phyloP scores from a whole-genome alignment of 306 rosid genomes.

The Fragaria ananassa region DNA sequence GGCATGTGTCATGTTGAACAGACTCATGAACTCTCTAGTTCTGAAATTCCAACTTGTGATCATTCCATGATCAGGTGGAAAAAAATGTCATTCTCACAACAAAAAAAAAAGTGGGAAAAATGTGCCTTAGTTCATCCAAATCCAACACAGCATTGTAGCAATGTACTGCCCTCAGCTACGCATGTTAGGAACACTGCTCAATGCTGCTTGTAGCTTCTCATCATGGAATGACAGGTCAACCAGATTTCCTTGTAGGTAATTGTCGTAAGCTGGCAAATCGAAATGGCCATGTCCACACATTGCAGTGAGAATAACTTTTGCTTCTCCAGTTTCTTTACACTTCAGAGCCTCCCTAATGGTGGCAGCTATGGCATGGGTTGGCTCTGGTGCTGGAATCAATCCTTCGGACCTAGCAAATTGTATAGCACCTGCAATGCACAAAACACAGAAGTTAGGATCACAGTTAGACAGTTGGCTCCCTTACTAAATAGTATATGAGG shows the following conservation, averaged over 20 bases:
- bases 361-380: constrained; percentile 91
- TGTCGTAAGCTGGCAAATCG: constrained; percentile 77
- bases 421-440: constrained; percentile 58
- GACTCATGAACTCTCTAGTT: neutral
- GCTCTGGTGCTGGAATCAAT: constrained; percentile 92
- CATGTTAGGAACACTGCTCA: constrained; percentile 55
- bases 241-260: constrained; percentile 79
- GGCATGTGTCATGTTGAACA: neutral
- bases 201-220: constrained; percentile 54
- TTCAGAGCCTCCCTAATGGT: constrained; percentile 80
- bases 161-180: constrained; percentile 22
- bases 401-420: constrained; percentile 90
- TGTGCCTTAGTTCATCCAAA: neutral
- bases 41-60: neutral
- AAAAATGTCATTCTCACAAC: neutral
- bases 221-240: constrained; percentile 76
- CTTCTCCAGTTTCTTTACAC: constrained; percentile 74
- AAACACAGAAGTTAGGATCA: constrained; percentile 7
- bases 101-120: no score
- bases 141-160: neutral
- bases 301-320: constrained; percentile 87
- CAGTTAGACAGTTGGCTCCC: neutral
- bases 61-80: neutral
- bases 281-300: constrained; percentile 98
- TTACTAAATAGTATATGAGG: neutral